Base-by-base conservation (phyloP, 495 filamentous ascomycete species). In the Beverwykella pulmonaria region DNA sequence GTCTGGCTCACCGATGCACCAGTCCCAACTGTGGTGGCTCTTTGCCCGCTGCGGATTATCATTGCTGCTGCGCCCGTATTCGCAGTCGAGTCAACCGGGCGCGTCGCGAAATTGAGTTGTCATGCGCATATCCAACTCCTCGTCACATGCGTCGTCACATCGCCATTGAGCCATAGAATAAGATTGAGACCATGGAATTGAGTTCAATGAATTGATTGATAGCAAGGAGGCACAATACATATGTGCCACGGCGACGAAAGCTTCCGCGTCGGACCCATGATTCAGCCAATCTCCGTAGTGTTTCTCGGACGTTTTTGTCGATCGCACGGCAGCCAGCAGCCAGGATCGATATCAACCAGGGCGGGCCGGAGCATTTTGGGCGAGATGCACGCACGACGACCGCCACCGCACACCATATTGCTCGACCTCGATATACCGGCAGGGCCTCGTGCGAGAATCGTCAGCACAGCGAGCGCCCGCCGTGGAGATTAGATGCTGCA, bases 341-440 rank as follows among this genome's bases (percentile, higher is more conserved):
- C 63, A 66, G 53, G 64, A 68, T 68, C 65, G 69, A 68, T 57
- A 47, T 46, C 49, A 57, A 56, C 26, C 69, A 26, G 53, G 20
- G 25, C 47, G 57, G 63, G 36, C 68, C 69, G 69, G 69, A 71
- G 65, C 49, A 65, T 71, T 71, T 71, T 60, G 64, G 34, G 64
- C 64, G 64, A 61, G 50, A 67, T 61, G 54, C 50, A 56, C 63
- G 25, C 25, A 19, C 32, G 50, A 56, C 57, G 53, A 25, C 50
- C 17, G 55, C 32, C 10, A 49, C 10, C 56, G 22, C 15, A 39
- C 34, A 36, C 56, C 26, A 27, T 49, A 26, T 26, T 61, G 55
- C 23, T 25, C 25, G 47, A 27, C 22, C 12, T 26, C 56, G 20
- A 60, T 59, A 59, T 50, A 47, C 29, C 47, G 36, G 61, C 52